Evolutionary conservation across 768 basidiomycete species (phyloP).

Genomic region (Lentinus tigrinus): DNA sequence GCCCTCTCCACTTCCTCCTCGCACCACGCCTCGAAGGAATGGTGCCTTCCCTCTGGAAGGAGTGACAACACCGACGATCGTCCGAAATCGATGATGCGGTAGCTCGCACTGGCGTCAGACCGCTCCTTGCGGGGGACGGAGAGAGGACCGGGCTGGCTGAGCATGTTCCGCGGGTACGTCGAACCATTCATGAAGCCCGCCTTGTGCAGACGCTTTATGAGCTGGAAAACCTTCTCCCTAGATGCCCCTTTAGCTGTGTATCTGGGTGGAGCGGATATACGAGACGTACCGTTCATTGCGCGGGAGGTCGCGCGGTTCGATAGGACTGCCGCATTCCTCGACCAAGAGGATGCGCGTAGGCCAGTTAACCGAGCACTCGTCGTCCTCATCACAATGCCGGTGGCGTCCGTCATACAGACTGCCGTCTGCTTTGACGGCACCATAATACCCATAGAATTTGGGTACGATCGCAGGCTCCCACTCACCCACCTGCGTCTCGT

Average conservation of each 20-base stretch:
- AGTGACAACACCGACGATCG: constrained; percentile 14
- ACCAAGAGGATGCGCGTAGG: constrained; percentile 43
- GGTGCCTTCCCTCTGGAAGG: no score
- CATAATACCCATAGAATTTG: constrained; percentile 66
- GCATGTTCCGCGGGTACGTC: constrained; percentile 40
- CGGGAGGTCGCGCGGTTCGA: constrained; percentile 27
- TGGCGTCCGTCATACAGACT: not conserved
- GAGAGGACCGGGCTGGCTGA: constrained; percentile 42
- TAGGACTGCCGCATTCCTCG: constrained; percentile 44
- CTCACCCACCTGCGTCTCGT: not conserved
- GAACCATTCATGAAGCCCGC: constrained; percentile 43
- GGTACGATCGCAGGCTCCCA: constrained; percentile 46
- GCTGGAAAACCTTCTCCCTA: not conserved
- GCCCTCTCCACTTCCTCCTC: no score
- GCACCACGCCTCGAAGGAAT: no score
- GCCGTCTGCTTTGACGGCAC: constrained; percentile 20
- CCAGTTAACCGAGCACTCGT: not conserved
- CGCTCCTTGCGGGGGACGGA: constrained; percentile 17
- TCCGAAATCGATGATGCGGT: constrained; percentile 53
- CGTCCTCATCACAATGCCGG: not conserved
- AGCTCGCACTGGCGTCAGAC: constrained; percentile 30
- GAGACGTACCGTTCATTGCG: constrained; percentile 18
- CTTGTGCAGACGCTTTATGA: not conserved
- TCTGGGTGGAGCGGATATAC: not conserved
- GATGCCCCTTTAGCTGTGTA: not conserved